phyloP scores from a whole-genome alignment of 169 alveolate genomes.

The Eimeria mitis region DNA sequence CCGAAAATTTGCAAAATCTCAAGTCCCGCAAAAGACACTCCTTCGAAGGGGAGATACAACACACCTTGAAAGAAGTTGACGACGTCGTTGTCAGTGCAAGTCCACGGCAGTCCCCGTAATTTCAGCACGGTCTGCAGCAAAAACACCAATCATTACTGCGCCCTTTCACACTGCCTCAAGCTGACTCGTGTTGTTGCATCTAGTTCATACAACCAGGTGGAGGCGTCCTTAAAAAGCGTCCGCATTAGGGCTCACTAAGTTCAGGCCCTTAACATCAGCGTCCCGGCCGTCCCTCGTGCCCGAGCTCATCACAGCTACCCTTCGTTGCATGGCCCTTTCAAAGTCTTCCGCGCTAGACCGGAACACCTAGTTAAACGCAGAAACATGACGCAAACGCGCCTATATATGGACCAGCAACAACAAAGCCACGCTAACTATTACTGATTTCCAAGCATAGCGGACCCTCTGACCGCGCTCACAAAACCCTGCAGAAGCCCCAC shows the following conservation, averaged over 20 bases:
- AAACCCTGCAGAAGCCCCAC: not conserved
- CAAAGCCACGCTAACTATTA: not conserved
- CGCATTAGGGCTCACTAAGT: constrained; percentile 33
- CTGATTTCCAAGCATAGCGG: not conserved
- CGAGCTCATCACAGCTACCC: constrained; percentile 67
- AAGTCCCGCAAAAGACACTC: not conserved
- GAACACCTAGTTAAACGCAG: constrained; percentile 57
- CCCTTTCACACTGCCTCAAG: not conserved
- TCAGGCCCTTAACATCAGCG: constrained; percentile 62
- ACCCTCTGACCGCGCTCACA: not conserved
- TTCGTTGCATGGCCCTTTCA: constrained; percentile 71
- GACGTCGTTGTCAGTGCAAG: constrained; percentile 84
- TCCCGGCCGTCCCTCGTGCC: constrained; percentile 67
- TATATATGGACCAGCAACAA: not conserved
- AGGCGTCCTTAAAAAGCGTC: not conserved
- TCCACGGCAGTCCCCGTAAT: constrained; percentile 87
- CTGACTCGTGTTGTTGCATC: not conserved
- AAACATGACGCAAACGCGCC: not conserved
- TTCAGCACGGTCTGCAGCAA: constrained; percentile 78
- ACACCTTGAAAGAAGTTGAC: constrained; percentile 83
- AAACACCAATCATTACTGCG: not conserved
- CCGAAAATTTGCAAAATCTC: not conserved
- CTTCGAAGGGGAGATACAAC: not conserved
- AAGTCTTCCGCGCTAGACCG: constrained; percentile 77
- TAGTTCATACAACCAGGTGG: not conserved